A percentile compares a stretch with the other conserved stretches of the same genome.
Evolutionary conservation across 495 filamentous ascomycete species (phyloP).

Genomic region (Podospora pseudocomata): DNA sequence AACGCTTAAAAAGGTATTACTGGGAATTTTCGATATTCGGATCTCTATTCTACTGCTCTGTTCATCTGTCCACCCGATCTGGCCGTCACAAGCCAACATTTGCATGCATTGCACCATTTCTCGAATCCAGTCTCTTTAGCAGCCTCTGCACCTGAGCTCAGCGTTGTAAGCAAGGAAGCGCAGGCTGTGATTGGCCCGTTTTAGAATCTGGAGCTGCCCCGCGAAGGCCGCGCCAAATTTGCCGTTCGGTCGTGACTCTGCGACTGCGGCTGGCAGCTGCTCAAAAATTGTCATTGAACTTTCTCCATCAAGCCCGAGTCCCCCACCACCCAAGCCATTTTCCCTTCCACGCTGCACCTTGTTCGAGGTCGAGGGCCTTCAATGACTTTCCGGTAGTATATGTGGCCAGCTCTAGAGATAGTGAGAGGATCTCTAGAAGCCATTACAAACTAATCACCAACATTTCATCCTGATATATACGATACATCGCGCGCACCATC

Average conservation of each 20-base stretch:
- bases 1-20: neutral
- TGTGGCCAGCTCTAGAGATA: constrained; percentile 66
- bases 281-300: constrained; percentile 23
- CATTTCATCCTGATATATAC: constrained; percentile 13
- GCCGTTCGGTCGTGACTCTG: constrained; percentile 15
- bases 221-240: constrained; percentile 21
- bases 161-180: constrained; percentile 20
- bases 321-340: constrained; percentile 30
- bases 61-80: neutral
- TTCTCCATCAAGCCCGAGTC: constrained; percentile 16
- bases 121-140: constrained; percentile 10
- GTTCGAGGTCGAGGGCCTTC: constrained; percentile 20
- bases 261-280: constrained; percentile 12
- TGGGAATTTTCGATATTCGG: neutral
- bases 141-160: neutral
- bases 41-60: neutral
- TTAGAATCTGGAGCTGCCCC: constrained; percentile 19
- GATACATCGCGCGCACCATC: constrained; percentile 13
- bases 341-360: constrained; percentile 18
- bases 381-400: constrained; percentile 64
- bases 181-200: constrained; percentile 19
- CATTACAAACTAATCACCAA: constrained; percentile 8
- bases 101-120: neutral
- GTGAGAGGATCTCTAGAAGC: constrained; percentile 67
- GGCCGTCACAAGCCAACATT: neutral